Base-by-base conservation (phyloP, 805 yeast species). In the Candida caryicola region DNA sequence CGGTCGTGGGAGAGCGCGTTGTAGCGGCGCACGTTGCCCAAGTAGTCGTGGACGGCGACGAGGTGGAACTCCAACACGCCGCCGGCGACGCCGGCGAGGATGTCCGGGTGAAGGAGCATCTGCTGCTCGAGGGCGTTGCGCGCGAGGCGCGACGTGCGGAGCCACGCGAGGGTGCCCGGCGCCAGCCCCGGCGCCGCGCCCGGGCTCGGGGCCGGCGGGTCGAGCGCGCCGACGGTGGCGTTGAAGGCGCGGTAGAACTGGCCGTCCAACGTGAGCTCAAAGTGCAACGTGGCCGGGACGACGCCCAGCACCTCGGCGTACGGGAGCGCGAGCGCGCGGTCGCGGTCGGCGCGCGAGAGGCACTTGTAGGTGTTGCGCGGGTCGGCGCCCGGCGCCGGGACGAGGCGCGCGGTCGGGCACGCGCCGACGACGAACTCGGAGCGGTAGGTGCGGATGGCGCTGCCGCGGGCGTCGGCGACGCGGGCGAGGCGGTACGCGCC, bases 401-500 rank as follows among this genome's bases (percentile, higher is more conserved):
- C 48, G 37, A 88, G 74, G 15, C 69, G 59, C 0, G 87, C 95
- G 3, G 64, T 66, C 1, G 99, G 99, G 58, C 99, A 91, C 30
- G 70, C 57, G 3, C 95, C 81, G 6, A 93, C 69, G 14, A 83
- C 53, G 25, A 88, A 69, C 35, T 79, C 82, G 1, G 84, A 76
- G 43, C 74, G 77, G 45, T 70, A 74, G 2, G 80, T 68, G 49
- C 85, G 74, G 23, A 86, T 74, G 13, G 73, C 75, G 23, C 84
- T 64, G 31, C 77, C 76, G 39, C 80, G 80, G 19, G 54, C 49
- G 55, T 93, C 99, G 2, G 73, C 55, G 4, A 90, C 93, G 37
- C 76, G 73, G 17, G 63, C 67, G 3, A 93, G 71, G 41, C 76
- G 77, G 60, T 93, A 93, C n/a, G 75, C 67, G 1, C 99, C 99